Conservation (phyloP, 2,329 filamentous ascomycete genomes). For the Lachnellula subtilissima region DNA sequence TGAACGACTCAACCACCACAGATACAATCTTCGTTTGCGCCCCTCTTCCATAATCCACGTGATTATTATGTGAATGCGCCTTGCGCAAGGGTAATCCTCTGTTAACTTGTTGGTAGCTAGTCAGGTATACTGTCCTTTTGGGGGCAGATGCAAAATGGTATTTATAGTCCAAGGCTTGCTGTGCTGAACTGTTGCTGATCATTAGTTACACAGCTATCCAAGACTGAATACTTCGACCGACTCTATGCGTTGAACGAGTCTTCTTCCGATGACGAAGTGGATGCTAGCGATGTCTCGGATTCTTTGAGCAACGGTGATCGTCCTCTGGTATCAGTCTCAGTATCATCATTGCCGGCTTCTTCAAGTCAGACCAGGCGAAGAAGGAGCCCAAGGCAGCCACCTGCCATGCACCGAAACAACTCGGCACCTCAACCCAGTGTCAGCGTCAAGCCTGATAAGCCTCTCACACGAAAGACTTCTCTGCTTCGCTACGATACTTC, state of each 20-base stretch:
- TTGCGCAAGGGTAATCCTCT: no score
- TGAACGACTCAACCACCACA: no score
- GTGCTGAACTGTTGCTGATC: background rate
- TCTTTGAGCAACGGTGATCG: constrained; percentile 4
- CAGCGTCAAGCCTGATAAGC: constrained; percentile 10
- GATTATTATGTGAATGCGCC: no score
- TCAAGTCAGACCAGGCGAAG: constrained; percentile 24
- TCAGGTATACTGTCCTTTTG: background rate
- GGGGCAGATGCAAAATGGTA: background rate
- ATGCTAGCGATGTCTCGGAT: constrained; percentile 16
- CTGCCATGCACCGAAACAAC: constrained; percentile 15
- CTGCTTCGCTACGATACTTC: constrained; percentile 21
- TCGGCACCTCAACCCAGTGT: constrained; percentile 20
- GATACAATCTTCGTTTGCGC: no score
- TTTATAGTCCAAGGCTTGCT: background rate
- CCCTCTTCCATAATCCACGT: no score
- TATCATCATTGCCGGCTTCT: constrained; percentile 38
- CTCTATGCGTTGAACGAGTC: constrained; percentile 25
- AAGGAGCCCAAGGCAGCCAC: constrained; percentile 15
- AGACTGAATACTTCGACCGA: constrained; percentile 22
- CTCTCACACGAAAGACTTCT: constrained; percentile 11
- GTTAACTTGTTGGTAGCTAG: no score
- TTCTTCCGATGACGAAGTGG: constrained; percentile 24
- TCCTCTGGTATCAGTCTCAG: constrained; percentile 39
- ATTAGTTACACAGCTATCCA: constrained; percentile 8